These are phyloP conservation scores for Isabelozyma rhagii DNA, from an alignment of 805 yeast genomes.

Conservation along the genomic window DNA sequence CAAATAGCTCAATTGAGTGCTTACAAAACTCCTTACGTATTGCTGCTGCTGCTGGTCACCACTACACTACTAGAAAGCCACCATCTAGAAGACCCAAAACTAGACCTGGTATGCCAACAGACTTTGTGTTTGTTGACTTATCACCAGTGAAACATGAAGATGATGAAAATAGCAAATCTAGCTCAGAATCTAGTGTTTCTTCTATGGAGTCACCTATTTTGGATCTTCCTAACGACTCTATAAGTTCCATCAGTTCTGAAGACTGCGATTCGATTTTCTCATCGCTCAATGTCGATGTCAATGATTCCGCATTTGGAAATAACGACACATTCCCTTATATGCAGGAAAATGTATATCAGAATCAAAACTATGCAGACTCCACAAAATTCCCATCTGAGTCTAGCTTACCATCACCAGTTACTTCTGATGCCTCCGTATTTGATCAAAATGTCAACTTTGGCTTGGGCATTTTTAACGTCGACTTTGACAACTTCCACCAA, in stretches of 20 bases:
- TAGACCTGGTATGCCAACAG: slow-evolving; percentile 44
- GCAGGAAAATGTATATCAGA: slow-evolving; percentile 3
- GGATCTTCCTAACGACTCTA: slow-evolving; percentile 11
- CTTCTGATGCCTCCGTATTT: slow-evolving; percentile 1
- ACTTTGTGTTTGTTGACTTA: slow-evolving; percentile 44
- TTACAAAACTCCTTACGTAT: slow-evolving; percentile 41
- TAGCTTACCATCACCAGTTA: slow-evolving; percentile 2
- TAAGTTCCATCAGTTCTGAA: slow-evolving; percentile 13
- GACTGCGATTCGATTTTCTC: slow-evolving; percentile 15
- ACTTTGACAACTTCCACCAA: slow-evolving; percentile 4
- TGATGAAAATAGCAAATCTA: slow-evolving; percentile 1
- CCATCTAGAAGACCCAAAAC: slow-evolving; percentile 43
- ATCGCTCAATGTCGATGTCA: slow-evolving; percentile 2
- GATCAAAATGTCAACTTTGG: slow-evolving; percentile 16
- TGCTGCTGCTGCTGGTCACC: slow-evolving; percentile 32
- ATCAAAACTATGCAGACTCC: not conserved
- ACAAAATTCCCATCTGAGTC: not conserved
- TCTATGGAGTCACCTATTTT: slow-evolving; percentile 4
- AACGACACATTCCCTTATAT: slow-evolving; percentile 5
- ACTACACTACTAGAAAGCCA: slow-evolving; percentile 32
- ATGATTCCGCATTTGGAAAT: not conserved
- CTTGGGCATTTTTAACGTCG: slow-evolving; percentile 27
- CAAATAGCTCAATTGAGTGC: slow-evolving; percentile 31
- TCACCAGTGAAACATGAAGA: slow-evolving; percentile 31
- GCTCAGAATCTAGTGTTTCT: slow-evolving; percentile 3